A percentile compares a stretch with the other conserved stretches of the same genome.
phyloP scores from a whole-genome alignment of 2,329 filamentous ascomycete species.

The Penicillium glabrum region DNA sequence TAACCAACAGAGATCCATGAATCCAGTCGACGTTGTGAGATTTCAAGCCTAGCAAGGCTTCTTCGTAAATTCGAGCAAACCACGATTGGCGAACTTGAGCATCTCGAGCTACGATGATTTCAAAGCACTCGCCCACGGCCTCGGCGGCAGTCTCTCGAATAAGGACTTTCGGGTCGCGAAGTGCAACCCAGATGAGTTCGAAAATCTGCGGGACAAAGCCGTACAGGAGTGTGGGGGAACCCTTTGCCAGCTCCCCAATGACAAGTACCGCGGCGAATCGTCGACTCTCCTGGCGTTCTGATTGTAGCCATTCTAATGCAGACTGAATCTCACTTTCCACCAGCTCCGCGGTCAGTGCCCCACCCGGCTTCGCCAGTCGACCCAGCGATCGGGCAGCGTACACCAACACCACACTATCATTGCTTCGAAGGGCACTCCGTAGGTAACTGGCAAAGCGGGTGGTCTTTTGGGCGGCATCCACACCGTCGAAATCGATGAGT shows the following conservation, averaged over 20 bases:
- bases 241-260: slow-evolving; percentile 84
- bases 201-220: slow-evolving; percentile 93
- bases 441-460: slow-evolving; percentile 92
- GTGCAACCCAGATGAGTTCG: slow-evolving; percentile 91
- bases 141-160: slow-evolving; percentile 91
- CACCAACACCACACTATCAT: slow-evolving; percentile 87
- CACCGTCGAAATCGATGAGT: slow-evolving; percentile 93
- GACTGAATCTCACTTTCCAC: slow-evolving; percentile 97
- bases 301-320: slow-evolving; percentile 93
- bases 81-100: slow-evolving; percentile 80
- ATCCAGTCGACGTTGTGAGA: slow-evolving; percentile 81
- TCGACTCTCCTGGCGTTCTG: slow-evolving; percentile 88
- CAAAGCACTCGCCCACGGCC: slow-evolving; percentile 90
- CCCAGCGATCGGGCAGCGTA: slow-evolving; percentile 86
- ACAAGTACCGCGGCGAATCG: slow-evolving; percentile 91
- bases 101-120: slow-evolving; percentile 92
- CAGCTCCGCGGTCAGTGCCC: slow-evolving; percentile 89
- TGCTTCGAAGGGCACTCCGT: slow-evolving; percentile 82
- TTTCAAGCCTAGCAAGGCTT: slow-evolving; percentile 76
- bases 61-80: slow-evolving; percentile 88
- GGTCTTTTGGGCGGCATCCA: slow-evolving; percentile 90
- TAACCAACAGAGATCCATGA: slow-evolving; percentile 88
- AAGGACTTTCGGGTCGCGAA: slow-evolving; percentile 84
- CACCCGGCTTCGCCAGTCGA: slow-evolving; percentile 86
- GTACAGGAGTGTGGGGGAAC: slow-evolving; percentile 93